Evolutionary conservation across 306 rosid species (phyloP), one percentile per base, ranked within the genome.

Genomic region (Vigna radiata): DNA sequence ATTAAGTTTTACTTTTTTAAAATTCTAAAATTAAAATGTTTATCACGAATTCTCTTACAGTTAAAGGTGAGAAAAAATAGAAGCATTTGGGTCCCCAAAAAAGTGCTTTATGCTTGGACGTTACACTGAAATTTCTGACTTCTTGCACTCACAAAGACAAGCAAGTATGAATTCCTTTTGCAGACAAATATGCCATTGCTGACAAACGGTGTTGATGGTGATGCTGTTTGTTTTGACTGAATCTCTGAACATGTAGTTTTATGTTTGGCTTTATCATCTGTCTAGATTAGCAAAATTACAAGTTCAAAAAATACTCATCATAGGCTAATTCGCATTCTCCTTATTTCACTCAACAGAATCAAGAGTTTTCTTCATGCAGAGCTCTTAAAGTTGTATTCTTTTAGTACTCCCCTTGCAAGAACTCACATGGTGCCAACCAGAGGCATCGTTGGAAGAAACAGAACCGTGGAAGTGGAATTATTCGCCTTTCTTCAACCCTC

Each of bases 71-170:
- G 70, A 44, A 14, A 46, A 49, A 48, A 75, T 31, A 46, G 61
- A 48, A 75, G 77, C 65, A 59, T 53, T 70, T 72, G 70, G 79
- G 78, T 71, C 46, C 39, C 2, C 17, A 17, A 17, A 76, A 76
- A 70, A 29, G 81, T 76, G 68, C 15, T 81, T 60, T 41, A 61
- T 18, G 15, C 23, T 47, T 15, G 15, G 25, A 68, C 39, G 37
- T 68, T 58, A 61, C 55, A 44, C 70, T 63, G 49, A 77, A 70
- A 82, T 82, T 76, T 71, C 79, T 82, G 85, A 82, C 75, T 82
- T 63, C 13, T 63, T 82, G 85, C 78, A 11, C 64, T 70, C 78
- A 16, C 74, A 82, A 77, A 76, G 85, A 82, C 78, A 82, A 82
- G 67, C 85, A 82, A 60, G 68, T 69, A 61, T 54, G 78, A 77